Evolutionary conservation across 345 rosid genomes (phyloP).

Genomic region (Populus simonii): DNA sequence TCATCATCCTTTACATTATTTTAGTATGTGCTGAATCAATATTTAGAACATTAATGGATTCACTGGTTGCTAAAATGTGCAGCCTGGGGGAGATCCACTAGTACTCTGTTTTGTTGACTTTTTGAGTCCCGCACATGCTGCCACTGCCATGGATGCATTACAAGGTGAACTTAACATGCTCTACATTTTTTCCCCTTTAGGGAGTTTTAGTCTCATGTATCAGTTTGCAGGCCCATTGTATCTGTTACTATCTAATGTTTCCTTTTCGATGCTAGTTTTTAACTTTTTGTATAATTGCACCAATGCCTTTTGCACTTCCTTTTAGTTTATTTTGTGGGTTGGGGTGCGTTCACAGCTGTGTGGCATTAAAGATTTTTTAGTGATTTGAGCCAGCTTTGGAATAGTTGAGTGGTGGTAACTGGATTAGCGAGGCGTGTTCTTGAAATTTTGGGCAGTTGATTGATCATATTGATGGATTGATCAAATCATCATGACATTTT

Average conservation of each 20-base stretch:
- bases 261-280: neutral
- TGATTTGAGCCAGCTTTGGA: neutral
- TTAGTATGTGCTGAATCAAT: neutral
- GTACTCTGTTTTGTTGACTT: slow-evolving; percentile 72
- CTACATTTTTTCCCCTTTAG: neutral
- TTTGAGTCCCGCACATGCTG: slow-evolving; percentile 62
- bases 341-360: neutral
- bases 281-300: neutral
- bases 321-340: neutral
- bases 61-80: slow-evolving; percentile 20
- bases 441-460: neutral
- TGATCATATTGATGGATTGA: neutral
- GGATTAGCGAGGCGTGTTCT: neutral
- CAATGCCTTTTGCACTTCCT: neutral
- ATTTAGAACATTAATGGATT: slow-evolving; percentile 8
- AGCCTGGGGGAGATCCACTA: slow-evolving; percentile 58
- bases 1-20: neutral
- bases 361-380: neutral
- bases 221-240: neutral
- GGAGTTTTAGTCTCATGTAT: neutral
- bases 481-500: neutral
- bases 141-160: slow-evolving; percentile 64
- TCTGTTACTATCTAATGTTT: neutral
- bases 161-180: slow-evolving; percentile 48
- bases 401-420: neutral